These are phyloP conservation scores for Cylindrodendrum hubeiense DNA, from an alignment of 2,329 filamentous ascomycete genomes.

Conservation along the genomic window DNA sequence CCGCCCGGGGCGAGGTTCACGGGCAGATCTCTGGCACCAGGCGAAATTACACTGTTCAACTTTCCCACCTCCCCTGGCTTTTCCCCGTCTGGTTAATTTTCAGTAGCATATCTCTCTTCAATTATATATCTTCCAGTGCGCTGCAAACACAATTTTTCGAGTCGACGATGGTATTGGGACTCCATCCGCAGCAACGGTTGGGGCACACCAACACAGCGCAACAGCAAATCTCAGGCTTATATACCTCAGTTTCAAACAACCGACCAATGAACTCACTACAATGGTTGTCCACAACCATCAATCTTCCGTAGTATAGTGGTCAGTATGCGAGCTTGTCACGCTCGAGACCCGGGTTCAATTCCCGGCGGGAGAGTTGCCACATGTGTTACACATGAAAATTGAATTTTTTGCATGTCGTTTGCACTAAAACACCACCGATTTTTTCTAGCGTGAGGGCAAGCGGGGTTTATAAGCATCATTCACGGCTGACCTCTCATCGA, in stretches of 20 bases:
- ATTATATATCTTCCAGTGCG: too few species aligned
- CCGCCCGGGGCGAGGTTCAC: too few species aligned
- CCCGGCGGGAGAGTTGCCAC: constrained; percentile 44
- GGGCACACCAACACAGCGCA: not conserved
- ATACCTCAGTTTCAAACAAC: not conserved
- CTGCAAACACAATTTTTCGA: too few species aligned
- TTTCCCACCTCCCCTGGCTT: too few species aligned
- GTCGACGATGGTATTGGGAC: too few species aligned
- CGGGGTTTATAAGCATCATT: not conserved
- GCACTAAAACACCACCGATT: not conserved
- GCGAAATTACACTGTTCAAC: too few species aligned
- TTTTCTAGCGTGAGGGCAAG: not conserved
- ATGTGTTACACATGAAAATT: constrained; percentile 19
- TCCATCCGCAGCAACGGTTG: not conserved
- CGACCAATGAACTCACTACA: constrained; percentile 29
- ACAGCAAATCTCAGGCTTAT: not conserved
- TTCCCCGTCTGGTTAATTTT: too few species aligned
- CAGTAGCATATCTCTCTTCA: too few species aligned
- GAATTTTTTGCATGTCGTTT: not conserved
- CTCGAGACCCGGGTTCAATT: constrained; percentile 48
- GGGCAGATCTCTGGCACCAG: too few species aligned
- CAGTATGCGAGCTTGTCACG: constrained; percentile 48
- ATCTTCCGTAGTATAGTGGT: constrained; percentile 52
- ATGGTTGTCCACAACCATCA: constrained; percentile 30
- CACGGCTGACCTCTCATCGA: not conserved